Conservation (phyloP, 106 monocot species). For the Platanthera zijinensis region DNA sequence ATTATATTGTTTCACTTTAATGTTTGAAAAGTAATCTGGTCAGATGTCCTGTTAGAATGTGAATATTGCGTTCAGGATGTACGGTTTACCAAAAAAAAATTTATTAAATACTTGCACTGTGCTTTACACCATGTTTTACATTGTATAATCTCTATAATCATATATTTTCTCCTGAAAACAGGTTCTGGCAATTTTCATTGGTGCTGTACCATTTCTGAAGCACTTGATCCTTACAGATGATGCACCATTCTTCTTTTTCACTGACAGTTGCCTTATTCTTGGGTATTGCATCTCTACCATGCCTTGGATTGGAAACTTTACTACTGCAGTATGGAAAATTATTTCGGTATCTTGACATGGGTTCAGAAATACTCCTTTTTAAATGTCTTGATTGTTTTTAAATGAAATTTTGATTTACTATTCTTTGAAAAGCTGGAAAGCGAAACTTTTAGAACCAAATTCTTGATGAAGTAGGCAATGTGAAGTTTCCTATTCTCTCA, state of each 20-base stretch:
- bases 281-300: constrained; percentile 41
- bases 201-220: constrained; percentile 78
- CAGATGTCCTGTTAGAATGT: neutral
- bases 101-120: neutral
- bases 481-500: too few species aligned
- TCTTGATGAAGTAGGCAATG: too few species aligned
- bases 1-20: neutral
- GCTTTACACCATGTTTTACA: neutral
- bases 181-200: constrained; percentile 70
- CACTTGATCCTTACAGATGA: constrained; percentile 73
- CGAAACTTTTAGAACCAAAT: too few species aligned
- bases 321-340: neutral
- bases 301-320: neutral
- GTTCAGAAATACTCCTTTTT: neutral
- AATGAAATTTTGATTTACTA: neutral
- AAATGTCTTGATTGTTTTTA: neutral
- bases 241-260: constrained; percentile 90
- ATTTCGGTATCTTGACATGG: neutral
- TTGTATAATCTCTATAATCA: neutral
- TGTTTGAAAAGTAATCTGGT: neutral
- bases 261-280: constrained; percentile 94
- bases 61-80: neutral
- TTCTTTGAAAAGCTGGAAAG: too few species aligned
- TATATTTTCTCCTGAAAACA: constrained; percentile 14
- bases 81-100: too few species aligned